These are phyloP conservation scores for Buddleja alternifolia DNA, from an alignment of 257 asterid genomes.

Conservation along the genomic window DNA sequence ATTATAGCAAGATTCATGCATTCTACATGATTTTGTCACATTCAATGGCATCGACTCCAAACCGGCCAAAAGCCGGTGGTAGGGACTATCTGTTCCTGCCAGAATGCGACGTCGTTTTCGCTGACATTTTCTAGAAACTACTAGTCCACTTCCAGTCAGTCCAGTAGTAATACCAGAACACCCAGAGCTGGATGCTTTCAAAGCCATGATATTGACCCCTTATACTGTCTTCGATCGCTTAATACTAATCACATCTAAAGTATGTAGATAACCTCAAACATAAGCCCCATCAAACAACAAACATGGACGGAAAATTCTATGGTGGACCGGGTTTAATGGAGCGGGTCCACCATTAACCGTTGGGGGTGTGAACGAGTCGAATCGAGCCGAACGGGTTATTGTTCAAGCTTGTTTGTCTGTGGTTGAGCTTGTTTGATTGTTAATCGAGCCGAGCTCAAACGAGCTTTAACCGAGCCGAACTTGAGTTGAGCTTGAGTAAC, in stretches of 20 bases:
- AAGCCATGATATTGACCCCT: slow-evolving; percentile 1
- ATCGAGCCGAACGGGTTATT: no score
- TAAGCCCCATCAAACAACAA: slow-evolving; percentile 2
- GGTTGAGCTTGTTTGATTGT: no score
- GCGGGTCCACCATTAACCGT: no score
- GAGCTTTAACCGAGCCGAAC: no score
- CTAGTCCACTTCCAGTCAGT: neutral
- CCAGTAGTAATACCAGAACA: slow-evolving; percentile 15
- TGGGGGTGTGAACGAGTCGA: no score
- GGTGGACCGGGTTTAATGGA: no score
- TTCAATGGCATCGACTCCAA: slow-evolving; percentile 19
- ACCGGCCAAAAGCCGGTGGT: slow-evolving; percentile 35
- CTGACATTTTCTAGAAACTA: slow-evolving; percentile 40
- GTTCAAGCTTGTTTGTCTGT: no score
- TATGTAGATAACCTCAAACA: neutral
- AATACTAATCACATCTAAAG: neutral
- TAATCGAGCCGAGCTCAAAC: no score
- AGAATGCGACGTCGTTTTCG: slow-evolving; percentile 31
- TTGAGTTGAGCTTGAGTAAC: no score
- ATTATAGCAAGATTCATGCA: slow-evolving; percentile 30
- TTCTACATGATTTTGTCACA: slow-evolving; percentile 3
- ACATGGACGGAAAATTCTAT: no score
- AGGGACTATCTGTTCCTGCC: slow-evolving; percentile 29
- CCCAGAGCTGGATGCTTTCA: slow-evolving; percentile 25
- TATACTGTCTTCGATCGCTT: neutral